These are phyloP conservation scores for Fonsecaea monophora DNA, from an alignment of 2,329 filamentous ascomycete genomes.

Conservation along the genomic window DNA sequence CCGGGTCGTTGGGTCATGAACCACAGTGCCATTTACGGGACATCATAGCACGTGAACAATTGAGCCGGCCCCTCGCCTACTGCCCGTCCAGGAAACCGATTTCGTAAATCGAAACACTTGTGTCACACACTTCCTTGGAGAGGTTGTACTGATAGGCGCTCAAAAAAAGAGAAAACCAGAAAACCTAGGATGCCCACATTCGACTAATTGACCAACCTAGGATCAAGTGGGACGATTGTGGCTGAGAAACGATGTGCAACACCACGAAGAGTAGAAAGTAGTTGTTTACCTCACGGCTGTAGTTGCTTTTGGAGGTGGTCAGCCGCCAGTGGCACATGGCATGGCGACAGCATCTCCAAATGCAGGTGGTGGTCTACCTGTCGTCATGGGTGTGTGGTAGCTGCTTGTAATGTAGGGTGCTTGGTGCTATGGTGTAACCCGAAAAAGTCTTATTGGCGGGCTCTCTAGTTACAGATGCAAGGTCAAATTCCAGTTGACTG, in stretches of 20 bases:
- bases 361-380: background rate
- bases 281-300: background rate
- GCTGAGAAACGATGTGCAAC: background rate
- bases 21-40: background rate
- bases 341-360: background rate
- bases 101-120: background rate
- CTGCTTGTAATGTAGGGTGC: background rate
- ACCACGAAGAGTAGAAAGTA: background rate
- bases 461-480: background rate
- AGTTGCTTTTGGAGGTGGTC: background rate
- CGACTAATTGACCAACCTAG: background rate
- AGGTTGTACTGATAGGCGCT: background rate
- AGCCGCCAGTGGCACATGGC: background rate
- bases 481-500: background rate
- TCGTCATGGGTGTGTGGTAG: background rate
- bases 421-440: background rate
- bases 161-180: no score
- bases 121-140: background rate
- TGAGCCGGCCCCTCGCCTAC: background rate
- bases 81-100: background rate
- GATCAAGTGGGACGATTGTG: background rate
- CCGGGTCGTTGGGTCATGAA: background rate
- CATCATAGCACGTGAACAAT: background rate
- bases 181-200: background rate
- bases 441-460: background rate